These are phyloP conservation scores for Penicillium sp. DNA, from an alignment of 2,329 filamentous ascomycete species.

Conservation along the genomic window DNA sequence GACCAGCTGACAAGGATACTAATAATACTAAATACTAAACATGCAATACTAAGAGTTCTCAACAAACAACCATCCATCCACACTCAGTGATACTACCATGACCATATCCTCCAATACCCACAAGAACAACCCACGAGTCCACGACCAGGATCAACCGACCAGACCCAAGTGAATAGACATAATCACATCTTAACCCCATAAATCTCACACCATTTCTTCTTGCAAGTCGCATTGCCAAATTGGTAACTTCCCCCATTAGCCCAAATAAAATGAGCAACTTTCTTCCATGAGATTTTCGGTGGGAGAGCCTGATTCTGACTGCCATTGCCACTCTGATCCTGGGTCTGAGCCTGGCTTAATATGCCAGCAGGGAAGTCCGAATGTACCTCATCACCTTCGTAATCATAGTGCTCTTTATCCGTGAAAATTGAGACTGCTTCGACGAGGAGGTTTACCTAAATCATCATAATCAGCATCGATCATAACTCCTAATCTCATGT, in stretches of 20 bases:
- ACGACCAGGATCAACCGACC: neutral
- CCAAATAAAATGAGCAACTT: slow-evolving; percentile 55
- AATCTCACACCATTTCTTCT: slow-evolving; percentile 61
- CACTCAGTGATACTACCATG: no score
- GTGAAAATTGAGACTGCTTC: slow-evolving; percentile 36
- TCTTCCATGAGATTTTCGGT: slow-evolving; percentile 60
- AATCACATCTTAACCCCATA: slow-evolving; percentile 17
- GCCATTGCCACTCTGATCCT: neutral
- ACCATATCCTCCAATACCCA: neutral
- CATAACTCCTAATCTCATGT: no score
- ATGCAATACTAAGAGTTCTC: no score
- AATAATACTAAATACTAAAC: no score
- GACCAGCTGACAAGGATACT: no score
- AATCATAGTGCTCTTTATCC: slow-evolving; percentile 1
- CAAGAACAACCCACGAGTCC: neutral
- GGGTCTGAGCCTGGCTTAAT: no score
- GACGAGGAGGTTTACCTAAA: slow-evolving; percentile 41
- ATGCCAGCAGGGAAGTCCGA: no score
- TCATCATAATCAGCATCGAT: neutral
- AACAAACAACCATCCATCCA: no score
- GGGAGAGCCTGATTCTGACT: neutral
- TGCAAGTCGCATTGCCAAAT: slow-evolving; percentile 62
- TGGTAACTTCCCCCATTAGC: slow-evolving; percentile 56
- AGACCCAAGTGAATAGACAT: neutral
- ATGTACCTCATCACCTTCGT: neutral